These are phyloP conservation scores for Chytriomyces confervae DNA, from an alignment of 192 early-diverging fungal genomes.

Conservation along the genomic window DNA sequence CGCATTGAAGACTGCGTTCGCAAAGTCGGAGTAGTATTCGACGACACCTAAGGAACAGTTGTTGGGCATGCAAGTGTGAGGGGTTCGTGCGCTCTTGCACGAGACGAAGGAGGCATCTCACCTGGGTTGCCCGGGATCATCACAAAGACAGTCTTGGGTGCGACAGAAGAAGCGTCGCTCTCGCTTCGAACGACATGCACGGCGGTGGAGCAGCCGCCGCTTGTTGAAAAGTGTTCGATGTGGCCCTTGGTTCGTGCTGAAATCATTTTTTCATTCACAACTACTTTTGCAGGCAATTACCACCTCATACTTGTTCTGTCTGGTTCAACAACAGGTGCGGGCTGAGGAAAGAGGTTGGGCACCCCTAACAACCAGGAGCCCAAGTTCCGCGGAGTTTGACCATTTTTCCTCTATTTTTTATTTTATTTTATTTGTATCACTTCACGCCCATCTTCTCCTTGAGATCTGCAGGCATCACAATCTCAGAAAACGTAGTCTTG, in stretches of 20 bases:
- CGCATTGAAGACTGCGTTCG: conserved; percentile 58
- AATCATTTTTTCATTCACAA: too few relatives aligned
- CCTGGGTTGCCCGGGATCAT: conserved; percentile 25
- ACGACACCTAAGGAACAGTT: conserved; percentile 78
- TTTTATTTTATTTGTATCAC: too few relatives aligned
- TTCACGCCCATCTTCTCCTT: too few relatives aligned
- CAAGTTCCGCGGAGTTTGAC: too few relatives aligned
- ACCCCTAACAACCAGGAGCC: too few relatives aligned
- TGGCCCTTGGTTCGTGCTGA: too few relatives aligned
- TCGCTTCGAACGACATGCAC: not conserved
- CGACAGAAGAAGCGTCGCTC: not conserved
- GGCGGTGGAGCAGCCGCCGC: not conserved
- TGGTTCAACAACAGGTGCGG: too few relatives aligned
- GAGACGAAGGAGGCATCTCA: not conserved
- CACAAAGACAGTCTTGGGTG: conserved; percentile 25
- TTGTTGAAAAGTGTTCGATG: not conserved
- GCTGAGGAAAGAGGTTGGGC: too few relatives aligned
- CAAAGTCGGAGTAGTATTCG: conserved; percentile 82
- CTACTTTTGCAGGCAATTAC: too few relatives aligned
- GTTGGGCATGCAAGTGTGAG: not conserved
- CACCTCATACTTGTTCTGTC: too few relatives aligned
- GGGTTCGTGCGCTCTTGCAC: not conserved
- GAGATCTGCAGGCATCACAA: too few relatives aligned
- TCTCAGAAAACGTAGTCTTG: not conserved
- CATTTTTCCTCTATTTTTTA: too few relatives aligned